Evolutionary conservation across 1,284 basidiomycete species (phyloP), one percentile per base, ranked within the genome.

Genomic region (Megacollybia platyphylla): DNA sequence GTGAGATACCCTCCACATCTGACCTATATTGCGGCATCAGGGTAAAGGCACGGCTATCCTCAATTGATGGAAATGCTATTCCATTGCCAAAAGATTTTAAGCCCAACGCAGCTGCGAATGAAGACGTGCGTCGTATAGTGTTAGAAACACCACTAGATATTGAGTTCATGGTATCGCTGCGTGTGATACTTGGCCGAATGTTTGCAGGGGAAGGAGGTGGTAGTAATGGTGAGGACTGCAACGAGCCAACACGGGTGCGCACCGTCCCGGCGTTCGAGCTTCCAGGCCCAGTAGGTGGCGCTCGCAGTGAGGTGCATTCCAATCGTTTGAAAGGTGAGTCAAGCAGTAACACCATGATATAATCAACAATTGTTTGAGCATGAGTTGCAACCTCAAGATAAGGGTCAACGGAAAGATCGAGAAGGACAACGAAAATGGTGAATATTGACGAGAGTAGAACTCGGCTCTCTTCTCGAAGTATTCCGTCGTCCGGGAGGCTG

Each of bases 341-440:
- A 17, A 97, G 65, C 10, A 98, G 72, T 8, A 93, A 71, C 0
- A 91, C 91, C 60, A 88, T 79, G 52, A 97, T 75, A 55, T 93
- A 96, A 62, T 98, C 94, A 37, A 93, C 76, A 15, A 97, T 81
- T 0, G 89, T 94, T 54, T 87, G 83, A 0, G 93, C 92, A 54
- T 89, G 78, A 5, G 85, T 80, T 0, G 90, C 85, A 3, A 98
- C 91, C 57, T 97, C 93, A 39, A 85, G 79, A 56, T 94, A 90
- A 0, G 93, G 87, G 55, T 98, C 96, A 7, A 86, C 84, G 1
- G 90, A 90, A 7, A 98, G 70, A 60, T 97, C 93, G 43, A 97
- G 69, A 7, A 98, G 71, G 2, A 87, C 76, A 28, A 86, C 84
- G 55, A 90, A 96, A 51, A 97, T 87, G 20, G 91, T 91, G 68